These are phyloP conservation scores for Colletotrichum salicis DNA, from an alignment of 2,329 filamentous ascomycete species.

Conservation along the genomic window DNA sequence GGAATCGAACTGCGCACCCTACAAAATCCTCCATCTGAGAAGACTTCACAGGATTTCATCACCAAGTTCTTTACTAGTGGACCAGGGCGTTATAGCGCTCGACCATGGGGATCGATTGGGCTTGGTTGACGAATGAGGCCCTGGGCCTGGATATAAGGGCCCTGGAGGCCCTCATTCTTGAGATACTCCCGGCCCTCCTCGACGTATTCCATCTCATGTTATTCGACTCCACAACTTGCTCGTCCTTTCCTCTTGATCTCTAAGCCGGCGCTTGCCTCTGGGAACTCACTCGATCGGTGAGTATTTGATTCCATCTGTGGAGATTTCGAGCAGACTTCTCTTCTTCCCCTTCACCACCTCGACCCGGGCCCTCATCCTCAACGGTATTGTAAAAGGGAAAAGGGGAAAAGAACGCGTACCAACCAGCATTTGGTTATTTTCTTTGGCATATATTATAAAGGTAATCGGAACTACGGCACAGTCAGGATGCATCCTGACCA, in stretches of 20 bases:
- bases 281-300: not conserved
- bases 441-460: not conserved
- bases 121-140: not conserved
- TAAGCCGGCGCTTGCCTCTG: not conserved
- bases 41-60: not conserved
- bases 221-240: not conserved
- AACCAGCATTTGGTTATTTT: not conserved
- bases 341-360: not conserved
- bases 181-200: not conserved
- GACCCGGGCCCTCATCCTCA: not conserved
- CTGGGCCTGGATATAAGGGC: not conserved
- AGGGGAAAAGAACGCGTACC: not conserved
- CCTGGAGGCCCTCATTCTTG: not conserved
- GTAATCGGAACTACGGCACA: not conserved
- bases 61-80: conserved; percentile 19
- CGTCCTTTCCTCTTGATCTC: not conserved
- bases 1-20: not conserved
- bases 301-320: not conserved
- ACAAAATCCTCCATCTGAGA: not conserved
- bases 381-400: not conserved
- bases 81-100: conserved; percentile 12
- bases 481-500: not conserved
- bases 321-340: not conserved
- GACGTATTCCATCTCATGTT: not conserved
- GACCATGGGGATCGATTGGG: conserved; percentile 6